Base-by-base conservation (phyloP, 176 grass and related monocot species). In the Hsuehochloa calcarea region DNA sequence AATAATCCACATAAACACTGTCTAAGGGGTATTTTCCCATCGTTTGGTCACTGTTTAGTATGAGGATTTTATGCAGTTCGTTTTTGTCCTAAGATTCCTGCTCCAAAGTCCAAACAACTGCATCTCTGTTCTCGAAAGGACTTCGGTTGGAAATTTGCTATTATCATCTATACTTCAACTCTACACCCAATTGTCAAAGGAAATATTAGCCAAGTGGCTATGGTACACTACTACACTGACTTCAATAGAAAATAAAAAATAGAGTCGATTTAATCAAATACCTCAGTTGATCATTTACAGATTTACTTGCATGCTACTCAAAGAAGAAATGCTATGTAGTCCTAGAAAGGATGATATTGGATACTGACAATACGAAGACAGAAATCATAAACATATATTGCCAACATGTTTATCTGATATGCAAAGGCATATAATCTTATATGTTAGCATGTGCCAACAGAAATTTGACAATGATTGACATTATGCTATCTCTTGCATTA, bases 11-110 rank as follows among this genome's bases (percentile, higher is more conserved):
- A 37, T 58, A 69, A 59, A 19, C 11, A 70, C 10, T 77, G 2
- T 35, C 63, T 77, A 31, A 20, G 15, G 3, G 43, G 58, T 66
- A 75, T n/a, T 84, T 38, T 38, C 22, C 3, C 29, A 20, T 62
- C 4, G 34, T 25, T 52, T 75, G 82, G 35, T 29, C 27, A 50
- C 47, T 49, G 71, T 38, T 22, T 64, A 17, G 65, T 66, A 68
- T 40, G 73, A 76, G n/a, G 6, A 77, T 25, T 46, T 56, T 56
- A 74, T 72, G 37, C 25, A 62, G 47, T n/a, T 77, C 15, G 8
- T 67, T 20, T 75, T 35, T 85, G 35, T 52, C 51, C 35, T 45
- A 84, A n/a, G 69, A 68, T 81, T 23, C 64, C 67, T 80, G 27
- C 17, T n/a, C 10, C 58, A 20, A 78, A 78, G 23, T 65, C 43